Conservation (phyloP, 1,284 basidiomycete genomes). For the Sporisorium reilianum region DNA sequence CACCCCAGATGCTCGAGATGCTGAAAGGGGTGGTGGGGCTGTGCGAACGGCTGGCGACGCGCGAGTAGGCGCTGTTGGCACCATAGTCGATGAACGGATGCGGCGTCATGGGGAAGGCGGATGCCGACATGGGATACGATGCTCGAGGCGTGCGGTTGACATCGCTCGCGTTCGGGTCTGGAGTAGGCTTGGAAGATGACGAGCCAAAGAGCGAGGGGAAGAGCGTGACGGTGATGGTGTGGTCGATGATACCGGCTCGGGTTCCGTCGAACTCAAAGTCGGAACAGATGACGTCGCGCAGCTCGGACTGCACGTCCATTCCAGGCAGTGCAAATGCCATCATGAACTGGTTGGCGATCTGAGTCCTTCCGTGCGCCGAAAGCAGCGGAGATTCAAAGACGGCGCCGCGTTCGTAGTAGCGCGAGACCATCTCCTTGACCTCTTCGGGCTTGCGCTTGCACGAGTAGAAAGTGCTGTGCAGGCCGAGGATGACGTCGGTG, state of each 20-base stretch:
- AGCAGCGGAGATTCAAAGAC: constrained; percentile 67
- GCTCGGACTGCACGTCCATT: constrained; percentile 66
- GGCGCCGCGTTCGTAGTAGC: constrained; percentile 66
- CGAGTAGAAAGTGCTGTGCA: constrained; percentile 67
- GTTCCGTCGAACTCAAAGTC: constrained; percentile 69
- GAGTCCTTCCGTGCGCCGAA: constrained; percentile 61
- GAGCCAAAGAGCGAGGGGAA: constrained; percentile 64
- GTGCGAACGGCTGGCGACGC: constrained; percentile 50
- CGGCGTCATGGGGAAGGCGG: constrained; percentile 56
- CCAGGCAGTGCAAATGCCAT: constrained; percentile 67
- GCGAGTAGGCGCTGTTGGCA: constrained; percentile 44
- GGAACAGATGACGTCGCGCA: constrained; percentile 68
- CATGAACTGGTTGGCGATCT: constrained; percentile 68
- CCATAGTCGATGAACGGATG: constrained; percentile 65
- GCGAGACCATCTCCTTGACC: constrained; percentile 63
- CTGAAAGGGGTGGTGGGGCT: constrained; percentile 59
- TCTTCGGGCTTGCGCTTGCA: constrained; percentile 64
- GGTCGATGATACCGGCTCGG: constrained; percentile 69
- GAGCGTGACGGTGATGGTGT: constrained; percentile 66
- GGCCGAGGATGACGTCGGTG: constrained; percentile 66
- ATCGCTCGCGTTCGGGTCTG: constrained; percentile 30
- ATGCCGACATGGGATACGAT: constrained; percentile 32
- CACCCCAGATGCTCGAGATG: constrained; percentile 56
- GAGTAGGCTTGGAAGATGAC: constrained; percentile 13
- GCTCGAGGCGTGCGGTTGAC: constrained; percentile 45